Percentiles rank a stretch among this genome's conserved stretches.
These are phyloP conservation scores for Brassica incana DNA, from an alignment of 345 rosid species.

Conservation along the genomic window DNA sequence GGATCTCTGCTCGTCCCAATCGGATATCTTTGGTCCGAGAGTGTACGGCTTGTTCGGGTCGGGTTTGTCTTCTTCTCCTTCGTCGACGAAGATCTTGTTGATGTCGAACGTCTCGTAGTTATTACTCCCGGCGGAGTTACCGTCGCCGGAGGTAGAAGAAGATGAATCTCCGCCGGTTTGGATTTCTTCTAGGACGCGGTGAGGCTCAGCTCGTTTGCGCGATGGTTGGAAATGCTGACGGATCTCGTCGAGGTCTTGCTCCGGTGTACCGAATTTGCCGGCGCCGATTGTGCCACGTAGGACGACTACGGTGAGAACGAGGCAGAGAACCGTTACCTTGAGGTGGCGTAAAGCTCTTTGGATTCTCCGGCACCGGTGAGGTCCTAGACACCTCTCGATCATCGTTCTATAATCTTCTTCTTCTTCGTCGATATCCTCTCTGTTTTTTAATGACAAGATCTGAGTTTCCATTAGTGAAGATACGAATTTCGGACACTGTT, in stretches of 20 bases:
- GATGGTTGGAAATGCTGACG: conserved; percentile 52
- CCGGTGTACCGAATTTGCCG: conserved; percentile 83
- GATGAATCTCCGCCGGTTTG: conserved; percentile 39
- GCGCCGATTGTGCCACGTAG: conserved; percentile 86
- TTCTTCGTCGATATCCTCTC: not conserved
- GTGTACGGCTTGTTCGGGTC: conserved; percentile 53
- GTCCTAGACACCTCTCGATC: conserved; percentile 51
- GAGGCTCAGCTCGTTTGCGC: conserved; percentile 57
- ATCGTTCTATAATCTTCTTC: conserved; percentile 1
- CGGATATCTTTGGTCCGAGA: conserved; percentile 63
- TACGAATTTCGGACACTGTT: conserved; percentile 24
- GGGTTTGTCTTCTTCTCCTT: too few species aligned
- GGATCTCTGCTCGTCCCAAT: conserved; percentile 62
- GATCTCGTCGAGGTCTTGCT: conserved; percentile 70
- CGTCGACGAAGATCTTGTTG: too few species aligned
- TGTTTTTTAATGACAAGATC: conserved; percentile 30
- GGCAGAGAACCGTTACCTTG: conserved; percentile 61
- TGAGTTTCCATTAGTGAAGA: conserved; percentile 32
- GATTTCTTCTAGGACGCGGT: conserved; percentile 43
- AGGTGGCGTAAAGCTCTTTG: conserved; percentile 54
- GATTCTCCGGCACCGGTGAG: conserved; percentile 53
- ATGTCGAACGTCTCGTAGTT: too few species aligned
- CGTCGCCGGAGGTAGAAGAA: conserved; percentile 7
- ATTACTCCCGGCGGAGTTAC: conserved; percentile 22
- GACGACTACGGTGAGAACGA: conserved; percentile 71